A percentile compares a stretch with the other conserved stretches of the same genome.
These are phyloP conservation scores for Cytospora piceicola DNA, from an alignment of 2,329 filamentous ascomycete genomes.

Conservation along the genomic window DNA sequence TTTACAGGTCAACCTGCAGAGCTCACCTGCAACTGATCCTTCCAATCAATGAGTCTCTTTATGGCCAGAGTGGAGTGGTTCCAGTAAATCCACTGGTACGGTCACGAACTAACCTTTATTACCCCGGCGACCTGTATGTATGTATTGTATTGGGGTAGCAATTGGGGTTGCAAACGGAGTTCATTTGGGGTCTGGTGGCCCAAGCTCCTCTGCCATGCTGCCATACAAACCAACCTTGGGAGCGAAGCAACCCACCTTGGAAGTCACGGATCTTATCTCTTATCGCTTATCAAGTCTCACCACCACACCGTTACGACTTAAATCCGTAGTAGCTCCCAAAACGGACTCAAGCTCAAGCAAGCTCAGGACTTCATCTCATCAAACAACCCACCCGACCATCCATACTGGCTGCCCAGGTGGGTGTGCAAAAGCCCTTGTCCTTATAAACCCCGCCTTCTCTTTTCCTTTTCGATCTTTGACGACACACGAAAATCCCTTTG, in stretches of 20 bases:
- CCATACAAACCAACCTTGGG: too few species aligned
- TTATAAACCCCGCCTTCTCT: slow-evolving; percentile 6
- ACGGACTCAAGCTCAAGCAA: background rate
- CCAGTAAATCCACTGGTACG: too few species aligned
- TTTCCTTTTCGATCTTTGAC: background rate
- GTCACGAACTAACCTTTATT: too few species aligned
- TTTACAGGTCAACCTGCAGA: too few species aligned
- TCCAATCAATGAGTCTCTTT: too few species aligned
- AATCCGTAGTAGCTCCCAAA: background rate
- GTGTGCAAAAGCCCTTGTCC: too few species aligned
- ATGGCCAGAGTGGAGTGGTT: too few species aligned
- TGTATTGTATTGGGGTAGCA: background rate
- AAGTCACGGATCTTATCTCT: background rate
- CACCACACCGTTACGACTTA: background rate
- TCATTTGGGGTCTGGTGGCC: background rate
- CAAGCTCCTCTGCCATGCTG: background rate
- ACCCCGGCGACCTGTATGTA: too few species aligned
- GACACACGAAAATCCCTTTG: background rate
- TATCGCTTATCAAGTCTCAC: slow-evolving; percentile 4
- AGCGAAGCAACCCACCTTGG: background rate
- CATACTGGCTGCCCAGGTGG: too few species aligned
- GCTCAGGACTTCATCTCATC: slow-evolving; percentile 6
- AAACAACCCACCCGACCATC: too few species aligned
- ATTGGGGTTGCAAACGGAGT: background rate
- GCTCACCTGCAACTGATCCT: too few species aligned